A percentile compares a stretch with the other conserved stretches of the same genome.
These are phyloP conservation scores for Veloporphyrellus conicus DNA, from an alignment of 1,284 basidiomycete species.

Conservation along the genomic window DNA sequence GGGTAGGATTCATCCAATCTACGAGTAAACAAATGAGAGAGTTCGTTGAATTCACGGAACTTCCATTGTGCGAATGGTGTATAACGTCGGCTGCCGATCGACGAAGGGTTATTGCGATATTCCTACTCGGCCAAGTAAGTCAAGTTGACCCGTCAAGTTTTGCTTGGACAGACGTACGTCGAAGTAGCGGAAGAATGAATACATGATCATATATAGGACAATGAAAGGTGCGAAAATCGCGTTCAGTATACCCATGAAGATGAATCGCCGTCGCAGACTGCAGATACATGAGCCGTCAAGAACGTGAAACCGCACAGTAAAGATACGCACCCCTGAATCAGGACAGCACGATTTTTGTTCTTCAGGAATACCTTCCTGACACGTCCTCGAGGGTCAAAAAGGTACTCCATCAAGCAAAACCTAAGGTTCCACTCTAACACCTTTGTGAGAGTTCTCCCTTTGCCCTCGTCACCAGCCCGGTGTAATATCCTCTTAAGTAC, in stretches of 20 bases:
- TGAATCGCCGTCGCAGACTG: conserved; percentile 80
- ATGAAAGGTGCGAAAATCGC: conserved; percentile 96
- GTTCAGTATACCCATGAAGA: conserved; percentile 96
- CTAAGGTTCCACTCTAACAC: conserved; percentile 95
- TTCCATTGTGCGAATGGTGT: conserved; percentile 97
- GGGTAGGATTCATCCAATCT: conserved; percentile 87
- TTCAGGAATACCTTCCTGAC: conserved; percentile 90
- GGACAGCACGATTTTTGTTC: conserved; percentile 68
- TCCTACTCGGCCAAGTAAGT: conserved; percentile 54
- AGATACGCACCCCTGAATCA: conserved; percentile 76
- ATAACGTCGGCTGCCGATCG: conserved; percentile 87
- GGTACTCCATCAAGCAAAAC: conserved; percentile 90
- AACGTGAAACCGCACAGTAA: background rate
- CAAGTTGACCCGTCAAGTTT: background rate
- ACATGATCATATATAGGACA: conserved; percentile 93
- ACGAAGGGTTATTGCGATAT: conserved; percentile 97
- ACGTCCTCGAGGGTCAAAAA: conserved; percentile 84
- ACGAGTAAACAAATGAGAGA: conserved; percentile 88
- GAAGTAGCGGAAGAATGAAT: conserved; percentile 99
- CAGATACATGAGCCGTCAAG: background rate
- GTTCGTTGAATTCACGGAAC: conserved; percentile 97
- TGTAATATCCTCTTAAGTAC: conserved; percentile 48
- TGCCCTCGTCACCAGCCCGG: conserved; percentile 49
- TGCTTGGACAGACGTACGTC: conserved; percentile 55
- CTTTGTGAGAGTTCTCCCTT: conserved; percentile 76